These are phyloP conservation scores for Candida ipomoeae DNA, from an alignment of 805 yeast species.

Conservation along the genomic window DNA sequence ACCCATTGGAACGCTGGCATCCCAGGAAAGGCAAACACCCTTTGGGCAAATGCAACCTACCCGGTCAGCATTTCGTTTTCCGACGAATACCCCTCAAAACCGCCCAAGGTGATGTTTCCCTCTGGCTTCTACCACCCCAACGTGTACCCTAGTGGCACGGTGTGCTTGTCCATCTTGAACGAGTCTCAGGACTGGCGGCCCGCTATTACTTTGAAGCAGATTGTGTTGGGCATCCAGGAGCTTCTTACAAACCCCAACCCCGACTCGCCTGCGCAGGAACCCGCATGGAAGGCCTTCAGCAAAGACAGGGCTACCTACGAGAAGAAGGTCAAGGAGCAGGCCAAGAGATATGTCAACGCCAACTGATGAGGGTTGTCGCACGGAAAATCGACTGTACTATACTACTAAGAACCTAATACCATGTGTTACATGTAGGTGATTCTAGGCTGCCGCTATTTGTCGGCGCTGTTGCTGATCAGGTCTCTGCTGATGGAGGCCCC, in stretches of 20 bases:
- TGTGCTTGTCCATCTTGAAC: conserved; percentile 86
- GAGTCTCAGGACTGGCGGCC: conserved; percentile 99
- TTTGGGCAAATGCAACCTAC: conserved; percentile 88
- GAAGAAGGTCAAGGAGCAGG: conserved; percentile 72
- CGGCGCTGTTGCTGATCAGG: conserved; percentile 38
- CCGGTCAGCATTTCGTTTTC: conserved; percentile 82
- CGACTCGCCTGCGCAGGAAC: conserved; percentile 94
- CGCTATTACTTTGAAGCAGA: conserved; percentile 85
- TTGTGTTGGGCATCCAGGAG: conserved; percentile 89
- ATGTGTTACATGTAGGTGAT: neutral
- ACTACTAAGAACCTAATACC: neutral
- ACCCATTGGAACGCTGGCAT: conserved; percentile 92
- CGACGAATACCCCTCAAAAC: conserved; percentile 92
- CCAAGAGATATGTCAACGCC: conserved; percentile 45
- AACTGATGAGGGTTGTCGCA: conserved; percentile 2
- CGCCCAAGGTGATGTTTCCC: conserved; percentile 91
- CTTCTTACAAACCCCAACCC: conserved; percentile 87
- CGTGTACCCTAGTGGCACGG: conserved; percentile 95
- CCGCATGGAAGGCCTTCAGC: conserved; percentile 86
- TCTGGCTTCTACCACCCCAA: conserved; percentile 94
- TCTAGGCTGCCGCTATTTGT: neutral
- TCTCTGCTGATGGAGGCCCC: conserved; percentile 46
- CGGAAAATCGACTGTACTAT: conserved; percentile 5
- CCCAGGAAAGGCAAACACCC: conserved; percentile 84
- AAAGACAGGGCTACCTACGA: conserved; percentile 68